Base-by-base conservation (phyloP, 176 grass and related monocot genomes). In the Echinochloa phyllopogon region DNA sequence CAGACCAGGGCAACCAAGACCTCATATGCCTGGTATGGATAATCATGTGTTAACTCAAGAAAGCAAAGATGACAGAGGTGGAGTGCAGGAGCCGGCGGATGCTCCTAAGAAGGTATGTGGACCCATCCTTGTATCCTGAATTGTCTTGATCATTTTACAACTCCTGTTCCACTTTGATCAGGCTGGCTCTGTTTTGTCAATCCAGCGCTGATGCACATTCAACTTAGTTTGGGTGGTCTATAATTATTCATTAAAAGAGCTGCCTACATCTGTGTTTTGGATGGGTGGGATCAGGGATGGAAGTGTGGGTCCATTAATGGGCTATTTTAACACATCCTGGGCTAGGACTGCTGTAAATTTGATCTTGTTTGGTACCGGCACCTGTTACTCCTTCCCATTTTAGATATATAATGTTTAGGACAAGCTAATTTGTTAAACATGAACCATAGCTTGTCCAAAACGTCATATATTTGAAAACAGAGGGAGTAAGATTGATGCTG, bases 31-130 rank as follows among this genome's bases (percentile, higher is more conserved):
- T 86, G 89, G 65, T 67, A 78, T 94, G 88, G 89, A 92, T 86
- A 92, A 96, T 86, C 87, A 88, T 37, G 70, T 76, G 27, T 74
- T 52, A 52, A 61, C 24, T 76, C 84, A 89, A 83, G 82, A 49
- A 74, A 86, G n/a, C 70, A 94, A 64, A 74, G 94, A 92, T 87
- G 81, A 63, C 66, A 87, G 58, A 84, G 93, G 65, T 90, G 82
- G 62, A 57, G 17, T 84, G 27, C 97, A 91, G 78, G 86, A 92
- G 52, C 69, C 38, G 51, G 43, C 60, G n/a, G 89, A 89, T 88
- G 78, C 76, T 74, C 88, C 87, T 82, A 96, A 83, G 89, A 94
- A 95, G 86, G 95, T 95, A 87, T 74, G 79, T 55, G n/a, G 49
- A 65, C 51, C 75, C 33, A 36, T 65, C 41, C 41, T 37, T 69